Evolutionary conservation across 805 yeast genomes (phyloP), one percentile per base, ranked within the genome.

Genomic region (Hanseniaspora meyeri): DNA sequence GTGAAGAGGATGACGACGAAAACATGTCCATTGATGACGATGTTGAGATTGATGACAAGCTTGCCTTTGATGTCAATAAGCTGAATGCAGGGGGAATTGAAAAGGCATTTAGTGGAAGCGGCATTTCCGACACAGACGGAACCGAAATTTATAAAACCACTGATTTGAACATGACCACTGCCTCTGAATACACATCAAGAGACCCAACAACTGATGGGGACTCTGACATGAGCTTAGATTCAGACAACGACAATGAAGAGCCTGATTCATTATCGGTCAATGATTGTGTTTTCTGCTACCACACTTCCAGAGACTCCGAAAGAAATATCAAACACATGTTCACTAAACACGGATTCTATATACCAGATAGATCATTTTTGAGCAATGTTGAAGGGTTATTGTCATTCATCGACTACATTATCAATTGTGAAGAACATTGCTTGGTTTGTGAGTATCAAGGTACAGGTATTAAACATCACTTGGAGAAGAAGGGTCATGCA

Each of bases 381-480:
- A 72, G 70, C 0, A 87, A 90, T 66, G 71, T 79, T 50, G 75
- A 72, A 42, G 97, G 97, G 0, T 73, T 93, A 43, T 68, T 93
- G n/a, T 67, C 71, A 1, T 87, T 86, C 64, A 69, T 93, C 58
- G 87, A 85, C 45, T 93, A 88, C 61, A 83, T 85, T 62, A 80
- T 91, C 55, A 85, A 90, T 10, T 75, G 82, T 46, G 96, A 96
- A 42, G 83, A 87, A 62, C 78, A 84, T 61, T 93, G 98, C 67
- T 69, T 91, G 49, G 78, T 80, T 55, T 93, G 99, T 68, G 74
- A 75, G 36, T 93, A 82, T 66, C 85, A 86, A 68, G 97, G 97
- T n/a, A 95, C 87, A 64, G 85, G 95, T 59, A 89, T 87, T 11
- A 82, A 96, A 62, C 93, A 87, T 45, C 99, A 93, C 68, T 83